Conservation (phyloP, 441 rosid species). For the Corymbia calophylla region DNA sequence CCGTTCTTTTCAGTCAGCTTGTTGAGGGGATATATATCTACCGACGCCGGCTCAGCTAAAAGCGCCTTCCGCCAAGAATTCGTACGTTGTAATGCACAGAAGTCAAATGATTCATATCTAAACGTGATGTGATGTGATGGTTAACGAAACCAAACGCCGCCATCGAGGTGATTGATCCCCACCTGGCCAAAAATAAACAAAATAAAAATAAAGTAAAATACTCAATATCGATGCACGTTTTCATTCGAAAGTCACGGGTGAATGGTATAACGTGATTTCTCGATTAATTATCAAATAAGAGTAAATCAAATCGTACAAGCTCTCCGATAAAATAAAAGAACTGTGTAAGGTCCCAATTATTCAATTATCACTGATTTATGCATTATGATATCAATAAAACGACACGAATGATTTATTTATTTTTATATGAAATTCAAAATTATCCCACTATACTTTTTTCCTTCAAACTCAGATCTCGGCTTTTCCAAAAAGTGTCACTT, state of each 20-base stretch:
- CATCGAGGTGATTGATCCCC: too few relatives aligned
- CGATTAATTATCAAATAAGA: not conserved
- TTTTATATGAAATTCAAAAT: too few relatives aligned
- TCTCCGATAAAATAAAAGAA: not conserved
- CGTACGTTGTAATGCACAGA: not conserved
- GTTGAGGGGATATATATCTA: too few relatives aligned
- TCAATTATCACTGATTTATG: not conserved
- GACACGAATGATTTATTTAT: too few relatives aligned
- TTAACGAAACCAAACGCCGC: too few relatives aligned
- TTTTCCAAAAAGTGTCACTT: too few relatives aligned
- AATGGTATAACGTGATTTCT: not conserved
- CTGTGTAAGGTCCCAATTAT: accelerated
- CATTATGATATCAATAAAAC: not conserved
- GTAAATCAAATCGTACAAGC: not conserved
- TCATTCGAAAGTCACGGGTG: not conserved
- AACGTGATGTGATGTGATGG: too few relatives aligned
- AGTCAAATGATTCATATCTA: not conserved
- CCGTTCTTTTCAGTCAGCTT: too few relatives aligned
- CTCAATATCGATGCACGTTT: not conserved
- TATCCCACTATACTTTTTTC: not conserved
- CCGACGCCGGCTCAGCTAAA: not conserved
- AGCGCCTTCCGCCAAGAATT: too few relatives aligned
- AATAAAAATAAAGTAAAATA: not conserved
- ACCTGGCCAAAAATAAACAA: too few relatives aligned
- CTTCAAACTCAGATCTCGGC: too few relatives aligned